phyloP scores from a whole-genome alignment of 2,329 filamentous ascomycete species.

The Emergomyces africanus region DNA sequence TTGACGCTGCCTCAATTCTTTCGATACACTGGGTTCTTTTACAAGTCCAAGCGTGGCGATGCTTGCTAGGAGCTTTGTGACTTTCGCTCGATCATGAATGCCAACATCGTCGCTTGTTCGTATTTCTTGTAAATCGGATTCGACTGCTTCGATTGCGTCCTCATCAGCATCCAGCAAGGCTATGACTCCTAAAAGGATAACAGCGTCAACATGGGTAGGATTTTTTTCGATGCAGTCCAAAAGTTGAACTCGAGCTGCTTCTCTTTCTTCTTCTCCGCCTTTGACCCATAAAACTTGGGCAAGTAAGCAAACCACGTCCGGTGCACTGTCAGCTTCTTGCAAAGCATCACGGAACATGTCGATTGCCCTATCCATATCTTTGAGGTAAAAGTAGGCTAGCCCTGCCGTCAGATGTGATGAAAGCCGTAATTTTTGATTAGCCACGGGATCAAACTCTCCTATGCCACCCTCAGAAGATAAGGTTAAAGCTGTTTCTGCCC shows the following conservation, averaged over 20 bases:
- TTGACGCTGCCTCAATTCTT: slow-evolving; percentile 41
- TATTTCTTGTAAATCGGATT: slow-evolving; percentile 60
- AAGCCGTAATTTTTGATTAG: slow-evolving; percentile 58
- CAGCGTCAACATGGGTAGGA: slow-evolving; percentile 63
- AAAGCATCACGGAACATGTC: slow-evolving; percentile 69
- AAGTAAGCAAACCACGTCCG: slow-evolving; percentile 75
- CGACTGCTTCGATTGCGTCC: slow-evolving; percentile 68
- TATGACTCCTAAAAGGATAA: slow-evolving; percentile 72
- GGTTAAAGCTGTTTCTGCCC: slow-evolving; percentile 67
- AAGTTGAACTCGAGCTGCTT: slow-evolving; percentile 64
- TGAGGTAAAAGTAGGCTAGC: slow-evolving; percentile 62
- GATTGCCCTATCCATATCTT: slow-evolving; percentile 56
- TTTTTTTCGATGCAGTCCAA: slow-evolving; percentile 66
- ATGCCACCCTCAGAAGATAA: slow-evolving; percentile 61
- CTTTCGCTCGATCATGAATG: slow-evolving; percentile 50
- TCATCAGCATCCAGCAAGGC: slow-evolving; percentile 67
- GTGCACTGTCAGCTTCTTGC: slow-evolving; percentile 59
- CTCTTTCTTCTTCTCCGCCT: slow-evolving; percentile 58
- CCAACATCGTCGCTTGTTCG: slow-evolving; percentile 54
- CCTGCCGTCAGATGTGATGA: slow-evolving; percentile 80
- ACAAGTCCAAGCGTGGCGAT: slow-evolving; percentile 49
- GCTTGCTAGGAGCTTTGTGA: slow-evolving; percentile 63
- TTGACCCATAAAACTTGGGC: slow-evolving; percentile 91
- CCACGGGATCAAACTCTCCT: slow-evolving; percentile 48
- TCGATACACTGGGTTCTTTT: slow-evolving; percentile 25